Conservation (phyloP, 2,329 filamentous ascomycete genomes). For the Rutstroemia sp. region DNA sequence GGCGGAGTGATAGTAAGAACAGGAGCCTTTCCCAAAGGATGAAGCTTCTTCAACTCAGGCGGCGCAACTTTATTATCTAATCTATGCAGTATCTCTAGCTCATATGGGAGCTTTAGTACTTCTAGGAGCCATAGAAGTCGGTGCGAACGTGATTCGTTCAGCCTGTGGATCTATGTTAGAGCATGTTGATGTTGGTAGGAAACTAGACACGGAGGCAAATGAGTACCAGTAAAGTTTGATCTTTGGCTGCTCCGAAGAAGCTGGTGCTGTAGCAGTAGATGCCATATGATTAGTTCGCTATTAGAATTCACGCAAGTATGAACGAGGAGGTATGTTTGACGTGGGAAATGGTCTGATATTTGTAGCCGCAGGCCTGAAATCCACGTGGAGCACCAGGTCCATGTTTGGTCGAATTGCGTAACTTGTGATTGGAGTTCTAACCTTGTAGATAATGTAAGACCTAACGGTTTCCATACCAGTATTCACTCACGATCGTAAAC, state of each 20-base stretch:
- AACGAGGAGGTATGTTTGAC: background rate
- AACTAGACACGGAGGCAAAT: background rate
- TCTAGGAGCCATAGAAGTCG: conserved; percentile 64
- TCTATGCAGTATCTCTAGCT: conserved; percentile 74
- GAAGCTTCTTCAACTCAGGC: conserved; percentile 65
- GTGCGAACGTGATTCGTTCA: conserved; percentile 40
- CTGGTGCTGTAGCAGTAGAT: background rate
- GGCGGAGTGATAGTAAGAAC: conserved; percentile 56
- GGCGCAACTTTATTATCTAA: conserved; percentile 56
- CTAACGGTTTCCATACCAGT: too few relatives aligned
- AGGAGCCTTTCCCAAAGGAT: conserved; percentile 83
- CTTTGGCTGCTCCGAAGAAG: conserved; percentile 32
- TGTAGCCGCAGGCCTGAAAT: background rate
- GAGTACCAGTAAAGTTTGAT: conserved; percentile 49
- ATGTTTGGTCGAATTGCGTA: too few relatives aligned
- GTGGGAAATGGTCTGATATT: background rate
- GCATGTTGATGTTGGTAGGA: background rate
- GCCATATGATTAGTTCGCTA: background rate
- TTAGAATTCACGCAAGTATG: background rate
- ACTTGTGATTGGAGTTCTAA: too few relatives aligned
- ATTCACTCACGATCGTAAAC: background rate
- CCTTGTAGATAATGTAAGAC: too few relatives aligned
- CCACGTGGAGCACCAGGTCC: too few relatives aligned
- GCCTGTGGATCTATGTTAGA: conserved; percentile 19
- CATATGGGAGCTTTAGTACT: conserved; percentile 66